These are phyloP conservation scores for Rhizophora apiculata DNA, from an alignment of 345 rosid species.

Conservation along the genomic window DNA sequence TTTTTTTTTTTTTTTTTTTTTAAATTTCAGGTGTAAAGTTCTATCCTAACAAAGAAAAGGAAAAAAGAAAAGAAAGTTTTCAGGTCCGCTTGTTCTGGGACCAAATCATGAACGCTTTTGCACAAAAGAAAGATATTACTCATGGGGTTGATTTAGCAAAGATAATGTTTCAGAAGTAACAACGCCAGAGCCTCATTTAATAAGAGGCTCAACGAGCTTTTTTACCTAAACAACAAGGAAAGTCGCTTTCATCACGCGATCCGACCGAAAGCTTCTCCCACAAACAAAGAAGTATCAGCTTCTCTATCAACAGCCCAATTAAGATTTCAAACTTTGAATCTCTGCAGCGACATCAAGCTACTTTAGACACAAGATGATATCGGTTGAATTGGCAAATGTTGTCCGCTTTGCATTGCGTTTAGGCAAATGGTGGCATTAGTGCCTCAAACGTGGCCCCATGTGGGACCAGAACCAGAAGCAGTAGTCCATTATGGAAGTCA, in stretches of 20 bases:
- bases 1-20: too few relatives aligned
- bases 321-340: background rate
- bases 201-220: background rate
- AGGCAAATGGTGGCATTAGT: background rate
- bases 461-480: background rate
- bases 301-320: slow-evolving; percentile 1
- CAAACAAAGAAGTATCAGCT: slow-evolving; percentile 10
- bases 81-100: too few relatives aligned
- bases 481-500: slow-evolving; percentile 4
- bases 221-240: slow-evolving; percentile 40
- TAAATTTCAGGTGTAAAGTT: too few relatives aligned
- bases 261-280: slow-evolving; percentile 33
- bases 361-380: background rate
- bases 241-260: slow-evolving; percentile 45
- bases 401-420: background rate
- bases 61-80: too few relatives aligned
- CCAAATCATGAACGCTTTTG: too few relatives aligned
- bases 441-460: slow-evolving; percentile 1
- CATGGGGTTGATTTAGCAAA: too few relatives aligned
- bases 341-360: background rate
- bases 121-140: too few relatives aligned
- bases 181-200: too few relatives aligned
- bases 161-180: too few relatives aligned
- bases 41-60: too few relatives aligned
- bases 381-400: background rate